These are phyloP conservation scores for Candida methanosorbosa DNA, from an alignment of 805 yeast species.

Conservation along the genomic window DNA sequence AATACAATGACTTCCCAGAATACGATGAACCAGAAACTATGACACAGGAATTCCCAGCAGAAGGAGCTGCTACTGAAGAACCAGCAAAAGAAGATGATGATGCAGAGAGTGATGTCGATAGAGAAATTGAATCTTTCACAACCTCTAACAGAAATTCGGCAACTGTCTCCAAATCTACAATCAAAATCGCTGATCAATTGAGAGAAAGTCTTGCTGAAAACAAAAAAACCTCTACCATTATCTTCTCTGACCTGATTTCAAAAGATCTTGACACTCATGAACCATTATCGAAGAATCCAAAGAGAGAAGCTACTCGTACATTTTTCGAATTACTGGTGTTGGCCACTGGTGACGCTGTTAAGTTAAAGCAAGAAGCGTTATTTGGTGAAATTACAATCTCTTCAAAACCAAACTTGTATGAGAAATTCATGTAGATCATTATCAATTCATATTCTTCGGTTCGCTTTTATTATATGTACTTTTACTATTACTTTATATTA, in stretches of 20 bases:
- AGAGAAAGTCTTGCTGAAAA: slow-evolving; percentile 21
- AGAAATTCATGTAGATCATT: slow-evolving; percentile 9
- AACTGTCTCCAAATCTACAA: slow-evolving; percentile 37
- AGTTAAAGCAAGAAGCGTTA: slow-evolving; percentile 47
- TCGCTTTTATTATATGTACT: not conserved
- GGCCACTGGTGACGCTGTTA: slow-evolving; percentile 68
- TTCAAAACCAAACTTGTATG: slow-evolving; percentile 9
- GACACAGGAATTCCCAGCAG: not conserved
- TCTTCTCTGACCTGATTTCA: slow-evolving; percentile 31
- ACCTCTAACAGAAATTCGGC: slow-evolving; percentile 6
- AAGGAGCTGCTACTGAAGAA: not conserved
- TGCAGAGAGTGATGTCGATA: slow-evolving; percentile 8
- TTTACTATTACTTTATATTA: no score
- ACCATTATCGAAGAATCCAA: slow-evolving; percentile 30
- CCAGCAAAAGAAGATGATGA: slow-evolving; percentile 10
- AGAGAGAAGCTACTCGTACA: slow-evolving; percentile 57
- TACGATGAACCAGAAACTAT: not conserved
- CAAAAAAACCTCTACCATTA: slow-evolving; percentile 3
- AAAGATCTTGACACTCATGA: slow-evolving; percentile 24
- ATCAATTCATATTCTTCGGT: not conserved
- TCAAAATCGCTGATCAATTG: slow-evolving; percentile 42
- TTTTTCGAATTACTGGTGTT: slow-evolving; percentile 79
- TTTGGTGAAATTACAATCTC: slow-evolving; percentile 52
- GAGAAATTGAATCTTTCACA: slow-evolving; percentile 13
- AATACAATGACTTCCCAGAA: slow-evolving; percentile 1